Base-by-base conservation (phyloP, 805 yeast species). In the Candida oleophila region DNA sequence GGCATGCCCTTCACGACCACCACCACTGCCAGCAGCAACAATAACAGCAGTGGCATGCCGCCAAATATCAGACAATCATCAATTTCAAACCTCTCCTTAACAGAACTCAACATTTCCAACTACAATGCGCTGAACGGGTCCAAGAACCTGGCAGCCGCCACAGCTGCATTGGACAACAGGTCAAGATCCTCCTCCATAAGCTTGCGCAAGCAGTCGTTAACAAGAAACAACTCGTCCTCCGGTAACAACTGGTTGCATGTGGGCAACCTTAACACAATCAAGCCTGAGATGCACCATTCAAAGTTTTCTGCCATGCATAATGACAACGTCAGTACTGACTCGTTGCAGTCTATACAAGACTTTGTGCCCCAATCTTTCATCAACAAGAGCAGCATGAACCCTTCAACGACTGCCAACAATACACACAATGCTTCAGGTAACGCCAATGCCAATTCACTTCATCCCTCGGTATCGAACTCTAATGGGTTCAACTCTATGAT, bases 271-370 rank as follows among this genome's bases (percentile, higher is more conserved):
- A 62, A 59, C 49, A 65, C 59, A 44, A 60, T 65, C 49, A 50
- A 38, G 45, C 45, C 42, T 3, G 34, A 25, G n/a, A 15, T 38
- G 43, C 39, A 20, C 14, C 39, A 36, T 20, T 12, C 39, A 16
- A 36, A 20, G 22, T 38, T 14, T 15, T 25, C 12, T 7, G 38
- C 18, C 19, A 21, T 33, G 25, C 44, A 43, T 35, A 50, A 58
- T 38, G 63, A 60, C 8, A 61, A 58, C 40, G 56, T 49, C 19
- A 66, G 72, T 43, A 61, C 75, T 1, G 76, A 72, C 50, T 69
- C 74, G 8, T 64, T 72, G 51, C 76, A 69, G 53, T 71, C 73
- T 47, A 66, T 70, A 61, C 74, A 68, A 48, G 76, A 72, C 55
- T 72, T 55, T 47, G 76, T 72, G 3, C 74, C 77, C 2, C 76